phyloP scores from a whole-genome alignment of 2,329 filamentous ascomycete genomes.

The Allantophomopsis lycopodina region DNA sequence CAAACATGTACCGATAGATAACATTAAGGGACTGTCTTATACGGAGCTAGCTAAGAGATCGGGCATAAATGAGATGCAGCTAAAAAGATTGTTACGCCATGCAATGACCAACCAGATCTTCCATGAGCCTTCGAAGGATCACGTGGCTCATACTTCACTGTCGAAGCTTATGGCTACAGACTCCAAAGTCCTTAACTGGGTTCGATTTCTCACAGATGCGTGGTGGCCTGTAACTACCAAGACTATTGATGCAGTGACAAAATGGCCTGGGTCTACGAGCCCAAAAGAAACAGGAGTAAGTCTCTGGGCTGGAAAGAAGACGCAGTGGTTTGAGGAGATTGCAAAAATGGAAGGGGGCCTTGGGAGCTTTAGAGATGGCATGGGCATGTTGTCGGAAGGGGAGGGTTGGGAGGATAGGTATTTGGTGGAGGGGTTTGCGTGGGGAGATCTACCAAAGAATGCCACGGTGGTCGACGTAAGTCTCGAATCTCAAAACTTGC shows the following conservation, averaged over 20 bases:
- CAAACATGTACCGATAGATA: not conserved
- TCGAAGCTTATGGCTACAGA: conserved; percentile 35
- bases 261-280: conserved; percentile 29
- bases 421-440: conserved; percentile 23
- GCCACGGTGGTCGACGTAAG: conserved; percentile 20
- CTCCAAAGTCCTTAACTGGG: conserved; percentile 29
- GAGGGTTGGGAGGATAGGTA: conserved; percentile 33
- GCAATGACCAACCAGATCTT: conserved; percentile 27
- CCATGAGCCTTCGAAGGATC: conserved; percentile 28
- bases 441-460: conserved; percentile 16
- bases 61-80: conserved; percentile 2
- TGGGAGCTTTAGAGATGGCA: conserved; percentile 33
- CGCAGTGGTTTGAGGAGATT: conserved; percentile 36
- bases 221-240: conserved; percentile 22
- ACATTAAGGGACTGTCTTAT: conserved; percentile 5
- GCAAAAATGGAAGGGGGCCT: conserved; percentile 28
- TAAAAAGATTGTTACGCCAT: conserved; percentile 4
- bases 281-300: conserved; percentile 32
- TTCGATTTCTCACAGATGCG: conserved; percentile 36
- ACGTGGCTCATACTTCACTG: conserved; percentile 35
- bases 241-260: conserved; percentile 25
- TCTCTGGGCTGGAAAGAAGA: conserved; percentile 31
- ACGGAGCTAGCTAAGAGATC: conserved; percentile 4
- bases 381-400: conserved; percentile 34
- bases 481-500: not conserved